phyloP scores from a whole-genome alignment of 768 basidiomycete species.

The Hericium rajendrae region DNA sequence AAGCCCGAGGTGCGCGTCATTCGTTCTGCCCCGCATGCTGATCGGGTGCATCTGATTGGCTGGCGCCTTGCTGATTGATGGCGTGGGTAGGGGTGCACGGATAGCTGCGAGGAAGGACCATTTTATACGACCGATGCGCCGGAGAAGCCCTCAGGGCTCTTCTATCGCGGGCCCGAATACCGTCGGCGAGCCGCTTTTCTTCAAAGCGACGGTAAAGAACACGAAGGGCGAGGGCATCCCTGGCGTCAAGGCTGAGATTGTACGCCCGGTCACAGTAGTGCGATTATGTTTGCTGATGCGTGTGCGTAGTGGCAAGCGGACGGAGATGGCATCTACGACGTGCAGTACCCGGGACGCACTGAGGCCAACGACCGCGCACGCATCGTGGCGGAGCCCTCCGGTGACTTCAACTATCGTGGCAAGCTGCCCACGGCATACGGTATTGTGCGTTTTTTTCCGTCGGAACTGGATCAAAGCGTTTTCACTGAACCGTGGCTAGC shows the following conservation, averaged over 20 bases:
- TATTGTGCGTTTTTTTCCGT: too few species aligned
- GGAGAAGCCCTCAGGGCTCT: constrained; percentile 20
- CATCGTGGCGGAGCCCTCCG: constrained; percentile 22
- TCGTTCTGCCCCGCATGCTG: constrained; percentile 10
- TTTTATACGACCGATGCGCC: constrained; percentile 26
- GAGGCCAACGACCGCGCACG: constrained; percentile 23
- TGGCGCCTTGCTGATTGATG: background rate
- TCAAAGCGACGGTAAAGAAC: constrained; percentile 26
- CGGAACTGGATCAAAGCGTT: too few species aligned
- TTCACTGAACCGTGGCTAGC: constrained; percentile 11
- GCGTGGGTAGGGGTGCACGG: constrained; percentile 19
- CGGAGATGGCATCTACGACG: constrained; percentile 29
- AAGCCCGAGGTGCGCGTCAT: constrained; percentile 12
- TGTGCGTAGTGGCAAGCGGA: constrained; percentile 29
- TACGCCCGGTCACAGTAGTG: constrained; percentile 5
- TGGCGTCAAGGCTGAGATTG: constrained; percentile 26
- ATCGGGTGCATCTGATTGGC: background rate
- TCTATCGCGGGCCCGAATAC: constrained; percentile 18
- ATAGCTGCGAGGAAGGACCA: constrained; percentile 26
- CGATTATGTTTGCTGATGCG: background rate
- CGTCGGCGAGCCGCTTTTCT: constrained; percentile 26
- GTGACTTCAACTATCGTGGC: constrained; percentile 23
- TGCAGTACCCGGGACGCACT: constrained; percentile 18
- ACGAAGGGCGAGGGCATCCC: constrained; percentile 23
- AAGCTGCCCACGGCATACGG: constrained; percentile 25